Evolutionary conservation across 164 flowering plant species (phyloP), one percentile per base, ranked within the genome.

Genomic region (Piper longum): DNA sequence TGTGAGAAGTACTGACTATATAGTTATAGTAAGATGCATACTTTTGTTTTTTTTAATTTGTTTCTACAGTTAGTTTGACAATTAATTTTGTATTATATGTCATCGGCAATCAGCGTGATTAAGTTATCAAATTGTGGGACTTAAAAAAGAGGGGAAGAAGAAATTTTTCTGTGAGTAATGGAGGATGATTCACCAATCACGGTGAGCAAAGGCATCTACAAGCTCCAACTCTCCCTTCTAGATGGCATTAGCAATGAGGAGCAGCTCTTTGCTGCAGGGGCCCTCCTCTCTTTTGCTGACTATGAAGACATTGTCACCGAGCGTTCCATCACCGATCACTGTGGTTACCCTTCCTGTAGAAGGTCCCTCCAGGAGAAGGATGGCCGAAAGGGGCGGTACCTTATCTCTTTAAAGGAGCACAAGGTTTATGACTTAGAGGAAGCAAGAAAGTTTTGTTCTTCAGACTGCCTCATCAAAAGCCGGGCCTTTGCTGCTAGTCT

Each of bases 301-400:
- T 93, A 87, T 61, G 73, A 81, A 41, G 95, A 90, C 72, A 93
- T 90, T 8, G 96, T 90, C 36, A 83, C 81, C 2, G 97, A 90
- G 70, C 77, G 99, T 12, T 65, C 87, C 0, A 88, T 87, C 57
- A 64, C 71, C 0, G 74, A 81, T 19, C 59, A 69, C 26, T 93
- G 97, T 59, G 97, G 99, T 39, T 87, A 88, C 70, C 99, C 97
- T 6, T 80, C 88, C 41, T 93, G 97, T 66, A 8, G 42, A 43
- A 84, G 81, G 54, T 1, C 79, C 4, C 71, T 90, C 57, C 88
- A 90, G 4, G 62, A 77, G 0, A 80, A 78, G 57, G 66, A 66
- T 1, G 69, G 73, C 14, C 60, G 74, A n/a, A 84, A 80, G 71
- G 89, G 95, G 1, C 83, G 76, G 5, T 93, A 82, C 69, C 76